These are phyloP conservation scores for Vicia faba DNA, from an alignment of 306 rosid species.

Conservation along the genomic window DNA sequence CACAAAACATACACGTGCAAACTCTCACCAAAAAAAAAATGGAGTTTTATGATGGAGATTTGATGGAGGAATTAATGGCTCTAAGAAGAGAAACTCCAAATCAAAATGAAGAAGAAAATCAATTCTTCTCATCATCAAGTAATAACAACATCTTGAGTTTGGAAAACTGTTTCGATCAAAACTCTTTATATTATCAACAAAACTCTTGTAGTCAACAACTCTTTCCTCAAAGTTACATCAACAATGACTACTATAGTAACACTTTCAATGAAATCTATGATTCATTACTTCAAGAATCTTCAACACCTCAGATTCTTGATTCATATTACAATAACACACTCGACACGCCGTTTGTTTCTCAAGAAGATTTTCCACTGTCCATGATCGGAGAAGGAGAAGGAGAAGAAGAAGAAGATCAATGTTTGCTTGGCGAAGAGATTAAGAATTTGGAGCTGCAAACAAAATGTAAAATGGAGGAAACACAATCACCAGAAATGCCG, in stretches of 20 bases:
- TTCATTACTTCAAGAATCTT: conserved; percentile 46
- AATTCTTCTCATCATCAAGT: conserved; percentile 43
- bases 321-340: conserved; percentile 50
- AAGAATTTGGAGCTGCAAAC: conserved; percentile 60
- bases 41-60: conserved; percentile 64
- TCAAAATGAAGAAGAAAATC: conserved; percentile 50
- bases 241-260: conserved; percentile 33
- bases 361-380: conserved; percentile 51
- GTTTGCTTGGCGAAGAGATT: conserved; percentile 58
- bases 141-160: conserved; percentile 24
- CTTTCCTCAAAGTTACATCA: conserved; percentile 44
- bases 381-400: conserved; percentile 54
- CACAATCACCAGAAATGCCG: conserved; percentile 59
- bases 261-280: conserved; percentile 51
- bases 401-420: conserved; percentile 50
- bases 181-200: conserved; percentile 43
- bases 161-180: conserved; percentile 60
- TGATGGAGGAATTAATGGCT: conserved; percentile 70
- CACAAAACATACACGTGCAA: conserved; percentile 40
- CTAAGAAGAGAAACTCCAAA: conserved; percentile 68
- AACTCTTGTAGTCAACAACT: conserved; percentile 47
- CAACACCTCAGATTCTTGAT: conserved; percentile 51
- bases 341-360: conserved; percentile 50
- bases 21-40: conserved; percentile 39
- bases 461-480: conserved; percentile 68